phyloP scores from a whole-genome alignment of 163 green algal species.

The Coccomyxa subellipsoidea region DNA sequence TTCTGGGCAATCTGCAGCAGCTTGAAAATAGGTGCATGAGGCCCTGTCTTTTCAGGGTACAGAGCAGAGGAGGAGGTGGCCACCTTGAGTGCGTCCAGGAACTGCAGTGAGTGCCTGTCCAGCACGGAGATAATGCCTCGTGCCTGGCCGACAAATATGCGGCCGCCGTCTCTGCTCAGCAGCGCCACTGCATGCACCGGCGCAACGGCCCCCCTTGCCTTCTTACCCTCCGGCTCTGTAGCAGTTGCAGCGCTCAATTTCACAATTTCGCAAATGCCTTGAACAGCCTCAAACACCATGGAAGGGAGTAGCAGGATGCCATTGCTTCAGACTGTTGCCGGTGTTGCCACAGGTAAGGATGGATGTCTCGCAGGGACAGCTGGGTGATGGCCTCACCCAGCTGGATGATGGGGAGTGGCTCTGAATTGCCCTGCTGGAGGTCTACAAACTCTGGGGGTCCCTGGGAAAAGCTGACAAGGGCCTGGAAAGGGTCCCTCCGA shows the following conservation, averaged over 20 bases:
- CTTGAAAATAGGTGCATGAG: not conserved
- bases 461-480: conserved; percentile 14
- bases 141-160: not conserved
- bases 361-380: not conserved
- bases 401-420: not conserved
- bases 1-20: not conserved
- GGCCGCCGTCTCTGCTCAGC: not conserved
- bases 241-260: not conserved
- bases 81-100: not conserved
- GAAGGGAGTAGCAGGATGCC: not conserved
- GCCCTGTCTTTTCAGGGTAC: not conserved
- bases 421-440: not conserved
- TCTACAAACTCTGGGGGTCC: conserved; percentile 27
- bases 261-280: not conserved
- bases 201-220: not conserved
- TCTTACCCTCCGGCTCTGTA: conserved; percentile 21
- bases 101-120: not conserved
- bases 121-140: not conserved
- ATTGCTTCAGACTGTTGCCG: not conserved
- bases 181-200: not conserved
- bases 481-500: not conserved
- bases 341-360: not conserved
- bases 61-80: not conserved
- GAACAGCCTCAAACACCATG: not conserved
- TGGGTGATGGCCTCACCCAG: not conserved